These are phyloP conservation scores for Macrophomina pseudophaseolina DNA, from an alignment of 2,329 filamentous ascomycete genomes.

Conservation along the genomic window DNA sequence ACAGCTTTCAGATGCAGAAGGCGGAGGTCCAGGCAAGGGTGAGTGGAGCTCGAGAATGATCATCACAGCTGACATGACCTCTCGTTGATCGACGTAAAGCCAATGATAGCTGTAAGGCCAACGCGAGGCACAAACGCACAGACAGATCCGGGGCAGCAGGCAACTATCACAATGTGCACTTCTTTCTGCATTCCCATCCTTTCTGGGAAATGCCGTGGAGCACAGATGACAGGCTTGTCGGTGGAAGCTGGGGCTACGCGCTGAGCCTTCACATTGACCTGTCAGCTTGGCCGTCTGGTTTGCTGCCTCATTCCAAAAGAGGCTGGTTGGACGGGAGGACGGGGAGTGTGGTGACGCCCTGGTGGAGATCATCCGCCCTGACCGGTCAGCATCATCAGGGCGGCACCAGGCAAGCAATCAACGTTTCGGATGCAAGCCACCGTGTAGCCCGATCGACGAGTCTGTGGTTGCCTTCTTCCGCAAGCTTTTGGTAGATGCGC, in stretches of 20 bases:
- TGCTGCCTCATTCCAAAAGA: slow-evolving; percentile 9
- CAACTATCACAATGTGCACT: slow-evolving; percentile 2
- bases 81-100: background rate
- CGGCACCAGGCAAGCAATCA: background rate
- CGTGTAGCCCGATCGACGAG: slow-evolving; percentile 15
- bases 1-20: background rate
- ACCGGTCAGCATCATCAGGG: slow-evolving; percentile 4
- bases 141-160: background rate
- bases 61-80: background rate
- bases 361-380: background rate
- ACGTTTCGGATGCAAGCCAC: slow-evolving; percentile 18
- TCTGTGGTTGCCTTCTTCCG: slow-evolving; percentile 22
- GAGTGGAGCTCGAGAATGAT: background rate
- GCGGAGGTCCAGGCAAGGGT: background rate
- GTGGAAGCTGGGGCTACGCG: background rate
- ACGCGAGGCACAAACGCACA: background rate
- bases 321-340: background rate
- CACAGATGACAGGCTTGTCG: background rate
- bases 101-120: slow-evolving; percentile 10
- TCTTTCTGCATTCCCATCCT: slow-evolving; percentile 4
- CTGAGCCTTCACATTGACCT: background rate
- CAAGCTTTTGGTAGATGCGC: background rate
- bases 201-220: background rate
- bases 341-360: background rate
- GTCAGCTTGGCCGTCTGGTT: background rate